Evolutionary conservation across 2,329 filamentous ascomycete genomes (phyloP).

Genomic region (Laburnicola sp.): DNA sequence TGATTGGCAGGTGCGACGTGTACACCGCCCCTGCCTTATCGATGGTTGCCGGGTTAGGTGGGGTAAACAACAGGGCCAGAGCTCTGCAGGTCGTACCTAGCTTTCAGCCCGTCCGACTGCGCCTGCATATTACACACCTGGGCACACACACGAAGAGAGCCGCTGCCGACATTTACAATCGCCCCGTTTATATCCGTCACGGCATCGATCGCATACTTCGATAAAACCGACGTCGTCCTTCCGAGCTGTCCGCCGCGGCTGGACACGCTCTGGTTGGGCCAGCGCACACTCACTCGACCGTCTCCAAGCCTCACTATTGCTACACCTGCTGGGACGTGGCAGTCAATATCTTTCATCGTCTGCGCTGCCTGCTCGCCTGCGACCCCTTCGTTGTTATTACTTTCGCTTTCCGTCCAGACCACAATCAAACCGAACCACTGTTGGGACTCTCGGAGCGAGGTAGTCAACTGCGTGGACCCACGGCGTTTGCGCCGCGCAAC

Average conservation of each 20-base stretch:
- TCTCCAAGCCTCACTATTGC: neutral
- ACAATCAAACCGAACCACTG: neutral
- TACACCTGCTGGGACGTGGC: neutral
- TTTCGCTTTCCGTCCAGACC: neutral
- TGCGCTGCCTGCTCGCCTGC: neutral
- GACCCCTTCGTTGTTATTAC: neutral
- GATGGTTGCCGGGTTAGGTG: slow-evolving; percentile 1
- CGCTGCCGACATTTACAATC: no score
- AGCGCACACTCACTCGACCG: neutral
- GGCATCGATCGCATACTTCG: neutral
- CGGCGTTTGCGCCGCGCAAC: neutral
- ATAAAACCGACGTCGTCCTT: neutral
- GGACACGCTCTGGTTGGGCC: slow-evolving; percentile 1
- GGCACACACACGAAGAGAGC: no score
- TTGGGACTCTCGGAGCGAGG: neutral
- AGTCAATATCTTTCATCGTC: no score
- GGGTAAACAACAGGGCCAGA: neutral
- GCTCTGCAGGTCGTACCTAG: neutral
- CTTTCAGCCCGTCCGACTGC: neutral
- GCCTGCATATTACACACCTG: neutral
- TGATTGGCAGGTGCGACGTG: neutral
- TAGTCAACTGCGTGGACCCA: neutral
- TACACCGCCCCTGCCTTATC: neutral
- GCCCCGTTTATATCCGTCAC: no score
- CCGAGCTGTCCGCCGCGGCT: slow-evolving; percentile 9